Evolutionary conservation across 768 basidiomycete species (phyloP), one percentile per base, ranked within the genome.

Genomic region (Mycena haematopus): DNA sequence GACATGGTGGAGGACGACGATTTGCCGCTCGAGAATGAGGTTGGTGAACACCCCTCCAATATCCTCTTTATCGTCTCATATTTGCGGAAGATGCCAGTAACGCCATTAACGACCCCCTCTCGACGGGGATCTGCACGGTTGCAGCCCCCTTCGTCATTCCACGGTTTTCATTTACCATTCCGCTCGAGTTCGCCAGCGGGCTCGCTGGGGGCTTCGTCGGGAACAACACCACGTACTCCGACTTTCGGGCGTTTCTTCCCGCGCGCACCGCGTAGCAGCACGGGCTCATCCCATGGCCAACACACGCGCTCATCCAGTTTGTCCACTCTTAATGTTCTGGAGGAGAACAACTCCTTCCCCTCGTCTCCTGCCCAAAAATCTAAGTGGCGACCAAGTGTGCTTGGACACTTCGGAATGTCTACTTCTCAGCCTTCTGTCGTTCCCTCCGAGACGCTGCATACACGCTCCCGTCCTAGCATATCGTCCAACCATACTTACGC

Each of bases 371-470:
- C 67, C 50, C 40, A 60, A 67, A 74, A 52, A 71, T 78, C 83
- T 52, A 83, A 76, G 73, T 87, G 84, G 84, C 80, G 86, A n/a
- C 87, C 89, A 13, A 86, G 82, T 64, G 83, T 91, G 24, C 73
- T 89, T 24, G 86, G 84, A 7, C 85, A 90, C 66, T 90, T 90
- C 69, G 76, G 82, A 29, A 80, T 83, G 55, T 80, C 84, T 53
- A 71, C 76, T 31, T 76, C 82, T 45, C 82, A 80, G 69, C 65
- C 76, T 52, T 82, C 74, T 53, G 70, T 79, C 52, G 73, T 76
- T 46, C 77, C 80, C 31, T 79, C 81, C 19, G 84, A 80, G 49
- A 73, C 75, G 17, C 63, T 68, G 10, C 76, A 73, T 52, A 76
- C 81, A 38, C 79, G 75, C 38, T 81, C 86, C 19, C 82, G 86